Percentiles rank a stretch among this genome's conserved stretches.
Evolutionary conservation across 176 grass and related monocot genomes (phyloP).

Genomic region (Hyparrhenia diplandra): DNA sequence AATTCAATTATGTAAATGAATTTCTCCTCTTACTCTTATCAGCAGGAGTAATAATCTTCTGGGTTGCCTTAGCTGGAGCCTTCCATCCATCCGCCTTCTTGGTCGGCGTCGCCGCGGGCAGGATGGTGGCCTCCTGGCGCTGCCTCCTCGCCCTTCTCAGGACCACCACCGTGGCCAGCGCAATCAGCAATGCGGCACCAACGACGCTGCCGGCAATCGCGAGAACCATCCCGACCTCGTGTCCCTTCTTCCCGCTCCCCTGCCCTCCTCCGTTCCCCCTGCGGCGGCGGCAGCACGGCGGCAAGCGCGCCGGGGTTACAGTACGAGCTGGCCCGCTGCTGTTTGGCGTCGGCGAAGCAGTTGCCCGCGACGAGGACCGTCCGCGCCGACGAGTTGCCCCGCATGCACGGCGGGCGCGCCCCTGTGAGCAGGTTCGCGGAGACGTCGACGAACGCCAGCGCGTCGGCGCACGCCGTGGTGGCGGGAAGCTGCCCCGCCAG

Average conservation of each 20-base stretch:
- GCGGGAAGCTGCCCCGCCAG: conserved; percentile 56
- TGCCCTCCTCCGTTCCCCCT: conserved; percentile 14
- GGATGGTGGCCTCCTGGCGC: conserved; percentile 15
- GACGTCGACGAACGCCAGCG: conserved; percentile 64
- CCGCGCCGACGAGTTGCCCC: conserved; percentile 39
- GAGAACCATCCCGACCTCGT: conserved; percentile 46
- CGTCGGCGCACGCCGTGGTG: conserved; percentile 32
- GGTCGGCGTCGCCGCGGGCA: conserved; percentile 13
- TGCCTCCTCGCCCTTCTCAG: conserved; percentile 42
- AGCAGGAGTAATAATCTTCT: conserved; percentile 45
- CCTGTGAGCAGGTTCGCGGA: conserved; percentile 79
- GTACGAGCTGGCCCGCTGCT: conserved; percentile 57
- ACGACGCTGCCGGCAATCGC: conserved; percentile 61
- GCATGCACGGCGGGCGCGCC: conserved; percentile 61
- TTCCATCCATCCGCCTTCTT: conserved; percentile 32
- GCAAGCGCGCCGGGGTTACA: conserved; percentile 71
- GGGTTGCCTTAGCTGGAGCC: conserved; percentile 3
- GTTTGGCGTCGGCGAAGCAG: conserved; percentile 55
- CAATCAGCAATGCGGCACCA: conserved; percentile 51
- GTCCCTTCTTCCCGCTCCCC: neutral
- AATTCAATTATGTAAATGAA: conserved; percentile 13
- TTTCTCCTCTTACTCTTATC: conserved; percentile 62
- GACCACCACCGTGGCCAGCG: conserved; percentile 44
- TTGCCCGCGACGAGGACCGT: conserved; percentile 64
- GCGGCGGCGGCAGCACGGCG: conserved; percentile 56